Base-by-base conservation (phyloP, 179 eudicot genomes). In the Beta lomatogona region DNA sequence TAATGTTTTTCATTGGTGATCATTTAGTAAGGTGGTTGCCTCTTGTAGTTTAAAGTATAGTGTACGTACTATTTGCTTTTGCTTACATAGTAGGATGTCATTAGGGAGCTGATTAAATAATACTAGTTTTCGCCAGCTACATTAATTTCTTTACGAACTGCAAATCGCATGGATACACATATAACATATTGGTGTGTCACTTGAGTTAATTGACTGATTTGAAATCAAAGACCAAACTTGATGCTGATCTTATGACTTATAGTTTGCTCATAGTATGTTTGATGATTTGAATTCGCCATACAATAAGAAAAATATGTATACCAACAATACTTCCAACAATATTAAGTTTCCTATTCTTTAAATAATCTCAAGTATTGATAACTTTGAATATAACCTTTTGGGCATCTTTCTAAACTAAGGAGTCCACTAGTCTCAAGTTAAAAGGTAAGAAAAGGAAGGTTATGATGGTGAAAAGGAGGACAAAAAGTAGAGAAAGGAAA, bases 61-160 rank as follows among this genome's bases (percentile, higher is more conserved):
- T 18, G 22, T 36, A 36, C 41, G 41, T 59, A 19, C 41, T 58
- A 58, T 74, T 74, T 44, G 79, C 16, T 77, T 64, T 77, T 77
- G 72, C 25, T 77, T 21, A 65, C 60, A 52, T 65, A 65, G 45
- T 65, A 52, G 63, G 80, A 78, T 66, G 80, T 78, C 80, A 78
- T 68, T 78, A 73, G 22, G 31, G 28, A 78, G 64, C 12, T 60
- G 21, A 60, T 52, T 21, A 59, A 36, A 36, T 36, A 36, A 36
- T 36, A 36, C 41, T 36, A 1, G 0, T 7, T 36, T 53, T 73
- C 16, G 19, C 61, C 80, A 65, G 57, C 25, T 77, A 48, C 21
- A 13, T 63, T 46, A 21, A 16, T 13, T 50, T 50, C 48, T 22
- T 66, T 63, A 77, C 14, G 46, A 48, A 64, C n/a, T 12, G 13